Base-by-base conservation (phyloP, 73 alveolate genomes). In the Paramecium bursaria region DNA sequence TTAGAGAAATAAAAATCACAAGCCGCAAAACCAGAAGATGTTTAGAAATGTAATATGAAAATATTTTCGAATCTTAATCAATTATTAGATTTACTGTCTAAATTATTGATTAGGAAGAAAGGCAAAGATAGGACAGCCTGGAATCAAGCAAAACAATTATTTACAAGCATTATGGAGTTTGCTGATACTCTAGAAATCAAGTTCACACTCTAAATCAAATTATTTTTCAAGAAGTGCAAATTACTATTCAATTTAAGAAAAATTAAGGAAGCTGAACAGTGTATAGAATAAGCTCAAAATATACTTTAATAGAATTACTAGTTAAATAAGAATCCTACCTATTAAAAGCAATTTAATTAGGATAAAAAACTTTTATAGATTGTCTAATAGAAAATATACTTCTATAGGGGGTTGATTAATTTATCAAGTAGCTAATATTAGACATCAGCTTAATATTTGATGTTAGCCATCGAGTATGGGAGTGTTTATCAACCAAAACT, bases 391-490 rank as follows among this genome's bases (percentile, higher is more conserved):
- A 67, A 67, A 67, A 67, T 67, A 4, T 67, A 67, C 27, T 67
- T 35, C 14, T 67, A 67, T 67, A 35, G 82, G 17, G 82, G 82
- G 10, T 42, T 67, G 22, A 67, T 67, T 15, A 39, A 33, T 19
- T 39, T 67, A 57, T 67, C 82, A 2, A 67, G 82, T 42, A 47
- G 82, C 0, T 67, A 67, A 39, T 39, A 25, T 15, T 42, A 33
- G 13, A 53, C 82, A 31, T 42, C 82, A 3, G 33, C 50, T 3
- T 42, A 67, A 67, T 42, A 67, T 11, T 42, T 67, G 14, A 67
- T 67, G 82, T 19, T 67, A 39, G 82, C 82, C 27, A 21, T 67
- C 6, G 82, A 67, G 26, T 67, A 67, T 39, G 82, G 82, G 3
- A 67, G 44, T 67, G 82, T 67, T 7, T 67, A 19, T 67, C 11